Conservation (phyloP, 176 grass and related monocot genomes). For the Oryza brachyantha region DNA sequence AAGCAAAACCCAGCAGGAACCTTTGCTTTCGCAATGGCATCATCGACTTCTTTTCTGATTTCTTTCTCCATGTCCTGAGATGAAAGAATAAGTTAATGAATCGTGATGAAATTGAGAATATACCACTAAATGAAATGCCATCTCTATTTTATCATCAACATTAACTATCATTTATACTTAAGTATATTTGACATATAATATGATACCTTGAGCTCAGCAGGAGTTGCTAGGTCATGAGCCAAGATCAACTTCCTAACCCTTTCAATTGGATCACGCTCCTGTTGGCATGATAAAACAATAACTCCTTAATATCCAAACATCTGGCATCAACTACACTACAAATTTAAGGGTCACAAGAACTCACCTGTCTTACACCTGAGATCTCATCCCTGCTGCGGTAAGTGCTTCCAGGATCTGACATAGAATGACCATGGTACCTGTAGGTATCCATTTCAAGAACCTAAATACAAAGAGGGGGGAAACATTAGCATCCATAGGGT, state of each 20-base stretch:
- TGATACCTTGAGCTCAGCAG: conserved; percentile 86
- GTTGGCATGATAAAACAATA: conserved; percentile 29
- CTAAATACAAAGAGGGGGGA: conserved; percentile 33
- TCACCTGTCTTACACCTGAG: conserved; percentile 83
- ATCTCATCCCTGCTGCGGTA: conserved; percentile 94
- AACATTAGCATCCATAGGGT: background rate
- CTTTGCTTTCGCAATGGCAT: conserved; percentile 89
- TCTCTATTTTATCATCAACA: background rate
- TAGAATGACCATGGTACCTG: conserved; percentile 97
- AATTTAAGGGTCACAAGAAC: conserved; percentile 25
- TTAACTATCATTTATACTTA: background rate
- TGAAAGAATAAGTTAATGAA: conserved; percentile 14
- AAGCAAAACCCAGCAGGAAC: conserved; percentile 31
- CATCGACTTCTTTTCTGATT: conserved; percentile 89
- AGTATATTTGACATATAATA: background rate
- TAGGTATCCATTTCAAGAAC: conserved; percentile 99
- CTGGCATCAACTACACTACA: background rate
- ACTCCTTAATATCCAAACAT: background rate
- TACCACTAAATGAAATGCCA: background rate
- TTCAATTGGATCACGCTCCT: conserved; percentile 96
- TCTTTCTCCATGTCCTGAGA: conserved; percentile 85
- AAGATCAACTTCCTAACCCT: conserved; percentile 88
- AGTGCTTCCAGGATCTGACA: conserved; percentile 98
- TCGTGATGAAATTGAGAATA: background rate
- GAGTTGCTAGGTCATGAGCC: conserved; percentile 68